Evolutionary conservation across 495 filamentous ascomycete species (phyloP), one percentile per base, ranked within the genome.

Genomic region (Talaromyces adpressus): DNA sequence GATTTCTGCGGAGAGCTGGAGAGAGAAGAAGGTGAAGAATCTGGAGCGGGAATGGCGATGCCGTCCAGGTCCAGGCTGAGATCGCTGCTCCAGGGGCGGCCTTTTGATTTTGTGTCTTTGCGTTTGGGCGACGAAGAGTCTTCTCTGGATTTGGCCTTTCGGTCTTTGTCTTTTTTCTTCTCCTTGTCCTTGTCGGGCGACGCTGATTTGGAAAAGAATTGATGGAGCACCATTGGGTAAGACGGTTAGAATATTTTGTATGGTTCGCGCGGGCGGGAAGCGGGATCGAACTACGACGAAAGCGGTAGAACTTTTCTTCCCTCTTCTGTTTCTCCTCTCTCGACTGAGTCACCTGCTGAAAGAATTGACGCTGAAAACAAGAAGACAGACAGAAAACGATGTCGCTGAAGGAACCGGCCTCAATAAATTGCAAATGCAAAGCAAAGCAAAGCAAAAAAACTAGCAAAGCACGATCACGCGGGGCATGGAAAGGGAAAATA

Each of bases 201-300:
- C 69, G 73, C 73, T 70, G 68, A 76, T 73, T 68, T 78, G 69
- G 73, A 72, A 68, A 78, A 77, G 63, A 73, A 39, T 61, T 67
- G 67, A 64, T 71, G 67, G 69, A 76, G 71, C 66, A 72, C 70
- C 73, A 76, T 75, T 64, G 66, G 30, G 27, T 62, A 27, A 27
- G 27, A 27, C 27, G 27, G 27, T 27, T 27, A 27, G 27, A 27
- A 27, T 27, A 47, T 34, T 67, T n/a, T 20, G 25, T 57, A 53
- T 57, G 57, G 34, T 18, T 32, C 60, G 12, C 30, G 60, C 45
- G 60, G 47, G 54, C 62, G 62, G 63, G 27, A 68, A 67, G 64
- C 54, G 16, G 58, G 36, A 70, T 80, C 75, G 78, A 80, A 80
- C 69, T 66, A 63, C 71, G 70, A 72, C 76, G 78, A 80, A 80